A percentile compares a stretch with the other conserved stretches of the same genome.
Conservation (phyloP, 2,329 filamentous ascomycete species). For the Aspergillus sp. region DNA sequence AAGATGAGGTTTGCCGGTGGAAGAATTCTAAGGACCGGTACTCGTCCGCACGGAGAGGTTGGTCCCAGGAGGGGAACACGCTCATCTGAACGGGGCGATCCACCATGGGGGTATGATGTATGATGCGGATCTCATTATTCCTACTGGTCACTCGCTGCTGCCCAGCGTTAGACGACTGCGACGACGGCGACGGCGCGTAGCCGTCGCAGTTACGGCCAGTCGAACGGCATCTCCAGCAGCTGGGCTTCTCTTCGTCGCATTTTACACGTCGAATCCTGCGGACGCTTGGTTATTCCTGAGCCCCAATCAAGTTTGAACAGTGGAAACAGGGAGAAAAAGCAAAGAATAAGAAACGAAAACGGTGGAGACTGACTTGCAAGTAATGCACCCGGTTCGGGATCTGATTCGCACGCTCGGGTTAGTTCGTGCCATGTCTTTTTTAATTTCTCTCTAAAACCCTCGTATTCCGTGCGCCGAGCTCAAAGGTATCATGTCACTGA, state of each 20-base stretch:
- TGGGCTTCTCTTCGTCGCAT: slow-evolving; percentile 57
- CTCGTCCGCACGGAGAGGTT: slow-evolving; percentile 30
- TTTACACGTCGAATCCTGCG: slow-evolving; percentile 55
- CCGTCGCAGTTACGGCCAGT: slow-evolving; percentile 59
- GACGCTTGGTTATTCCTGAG: neutral
- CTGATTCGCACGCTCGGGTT: neutral
- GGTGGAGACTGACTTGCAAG: slow-evolving; percentile 51
- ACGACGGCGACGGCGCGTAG: slow-evolving; percentile 33
- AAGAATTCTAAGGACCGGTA: slow-evolving; percentile 42
- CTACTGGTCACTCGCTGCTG: neutral
- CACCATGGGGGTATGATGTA: slow-evolving; percentile 21
- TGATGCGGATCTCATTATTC: slow-evolving; percentile 9
- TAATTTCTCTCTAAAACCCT: neutral
- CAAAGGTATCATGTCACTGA: neutral
- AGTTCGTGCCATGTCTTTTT: neutral
- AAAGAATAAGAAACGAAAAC: neutral
- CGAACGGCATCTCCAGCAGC: slow-evolving; percentile 54
- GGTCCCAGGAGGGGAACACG: slow-evolving; percentile 15
- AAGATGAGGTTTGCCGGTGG: slow-evolving; percentile 40
- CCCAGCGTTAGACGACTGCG: slow-evolving; percentile 17
- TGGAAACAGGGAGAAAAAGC: neutral
- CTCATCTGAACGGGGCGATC: slow-evolving; percentile 11
- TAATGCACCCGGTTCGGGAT: slow-evolving; percentile 47
- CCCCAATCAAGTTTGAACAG: neutral
- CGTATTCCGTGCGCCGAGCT: neutral